Evolutionary conservation across 2,329 filamentous ascomycete genomes (phyloP).

Genomic region (Paecilomyces fulvus): DNA sequence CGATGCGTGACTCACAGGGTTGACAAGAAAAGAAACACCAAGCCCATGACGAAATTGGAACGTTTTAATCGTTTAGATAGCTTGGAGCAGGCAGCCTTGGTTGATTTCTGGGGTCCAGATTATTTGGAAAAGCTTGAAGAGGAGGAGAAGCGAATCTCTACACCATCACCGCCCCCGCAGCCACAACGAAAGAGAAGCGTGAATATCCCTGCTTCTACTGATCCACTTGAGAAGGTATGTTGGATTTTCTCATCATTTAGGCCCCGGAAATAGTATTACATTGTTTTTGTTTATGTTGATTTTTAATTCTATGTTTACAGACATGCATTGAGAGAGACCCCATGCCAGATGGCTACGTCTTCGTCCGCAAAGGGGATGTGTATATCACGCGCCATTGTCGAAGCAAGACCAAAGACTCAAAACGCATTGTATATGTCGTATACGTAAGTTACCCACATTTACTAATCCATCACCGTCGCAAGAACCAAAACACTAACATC

Average conservation of each 20-base stretch:
- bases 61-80: neutral
- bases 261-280: neutral
- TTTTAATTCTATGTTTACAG: slow-evolving; percentile 9
- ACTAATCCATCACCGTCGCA: neutral
- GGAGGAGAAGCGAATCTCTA: neutral
- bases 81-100: neutral
- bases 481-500: neutral
- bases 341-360: slow-evolving; percentile 25
- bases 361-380: slow-evolving; percentile 34
- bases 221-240: slow-evolving; percentile 2
- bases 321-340: slow-evolving; percentile 21
- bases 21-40: neutral
- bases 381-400: slow-evolving; percentile 38
- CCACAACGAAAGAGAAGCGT: neutral
- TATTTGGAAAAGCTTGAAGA: neutral
- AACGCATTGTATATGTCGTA: slow-evolving; percentile 26
- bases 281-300: neutral
- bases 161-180: neutral
- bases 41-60: neutral
- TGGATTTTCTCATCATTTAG: neutral
- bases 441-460: slow-evolving; percentile 21
- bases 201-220: neutral
- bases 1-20: neutral
- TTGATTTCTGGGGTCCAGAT: neutral
- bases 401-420: slow-evolving; percentile 23